These are phyloP conservation scores for Salicornia ramosissima DNA, from an alignment of 148 eudicot genomes.

Conservation along the genomic window DNA sequence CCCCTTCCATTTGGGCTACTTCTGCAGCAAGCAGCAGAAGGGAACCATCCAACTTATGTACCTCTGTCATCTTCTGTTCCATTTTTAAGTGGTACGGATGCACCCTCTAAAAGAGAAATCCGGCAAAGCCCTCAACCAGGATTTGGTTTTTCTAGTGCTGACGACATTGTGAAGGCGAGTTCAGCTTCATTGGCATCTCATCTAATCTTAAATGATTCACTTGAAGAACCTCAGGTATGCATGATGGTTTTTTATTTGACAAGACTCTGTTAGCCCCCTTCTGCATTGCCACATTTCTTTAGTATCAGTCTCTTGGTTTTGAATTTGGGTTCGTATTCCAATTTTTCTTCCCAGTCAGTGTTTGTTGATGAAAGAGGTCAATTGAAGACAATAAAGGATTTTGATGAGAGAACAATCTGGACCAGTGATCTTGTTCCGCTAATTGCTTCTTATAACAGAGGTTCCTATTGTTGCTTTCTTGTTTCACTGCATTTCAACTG, in stretches of 20 bases:
- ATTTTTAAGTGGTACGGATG: conserved; percentile 48
- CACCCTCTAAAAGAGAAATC: conserved; percentile 52
- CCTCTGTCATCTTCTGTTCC: conserved; percentile 52
- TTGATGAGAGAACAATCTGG: conserved; percentile 95
- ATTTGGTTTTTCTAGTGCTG: conserved; percentile 32
- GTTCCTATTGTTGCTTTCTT: conserved; percentile 30
- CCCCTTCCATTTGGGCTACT: conserved; percentile 92
- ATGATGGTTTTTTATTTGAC: neutral
- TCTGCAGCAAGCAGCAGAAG: conserved; percentile 71
- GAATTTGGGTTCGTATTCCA: neutral
- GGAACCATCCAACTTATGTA: conserved; percentile 35
- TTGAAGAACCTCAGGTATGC: conserved; percentile 81
- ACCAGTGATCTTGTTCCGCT: conserved; percentile 74
- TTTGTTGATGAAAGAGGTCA: conserved; percentile 77
- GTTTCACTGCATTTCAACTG: neutral
- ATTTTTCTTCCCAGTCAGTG: conserved; percentile 39
- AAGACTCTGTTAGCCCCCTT: neutral
- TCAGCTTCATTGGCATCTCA: conserved; percentile 64
- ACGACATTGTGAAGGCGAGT: conserved; percentile 36
- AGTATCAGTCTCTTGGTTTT: neutral
- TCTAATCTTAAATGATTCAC: conserved; percentile 72
- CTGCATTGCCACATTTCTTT: no score
- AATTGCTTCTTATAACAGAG: conserved; percentile 85
- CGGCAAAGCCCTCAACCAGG: conserved; percentile 56
- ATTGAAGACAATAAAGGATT: conserved; percentile 64